Evolutionary conservation across 2,329 filamentous ascomycete genomes (phyloP), one percentile per base, ranked within the genome.

Genomic region (Aspergillus ochraceoroseus): DNA sequence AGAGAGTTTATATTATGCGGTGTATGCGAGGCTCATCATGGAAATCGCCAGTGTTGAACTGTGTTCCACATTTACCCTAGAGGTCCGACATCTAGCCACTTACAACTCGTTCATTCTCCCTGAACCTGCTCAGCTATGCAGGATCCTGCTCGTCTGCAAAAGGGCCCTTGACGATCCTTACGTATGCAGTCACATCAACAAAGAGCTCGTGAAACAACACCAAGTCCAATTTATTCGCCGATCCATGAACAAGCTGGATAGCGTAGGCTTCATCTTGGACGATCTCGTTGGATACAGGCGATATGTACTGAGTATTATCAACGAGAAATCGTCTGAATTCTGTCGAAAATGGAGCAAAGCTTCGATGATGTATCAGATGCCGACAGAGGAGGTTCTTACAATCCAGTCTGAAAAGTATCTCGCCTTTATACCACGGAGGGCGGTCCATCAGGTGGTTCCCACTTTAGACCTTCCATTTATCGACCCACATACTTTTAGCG

Each of bases 351-450:
- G 64, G 64, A 44, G 29, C n/a, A 44, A 43, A 1, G 44, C 61
- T 9, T 50, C 58, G 14, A 46, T 58, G 4, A 46, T 59, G 36
- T 62, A 64, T 26, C 46, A 57, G 8, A 44, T 54, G 19, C 54
- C 63, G 4, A 51, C 59, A 2, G 41, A 38, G 3, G 52, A 63
- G 29, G 46, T 58, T n/a, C 47, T 66, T 12, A 48, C 51, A 3
- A 31, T 53, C 4, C 46, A 64, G n/a, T 62, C 61, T 0, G 62
- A 67, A 48, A 65, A 60, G 25, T 68, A 65, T 40, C 53, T 62
- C 20, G 39, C 54, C 0, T 43, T 62, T n/a, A 22, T 44, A 2
- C 55, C 57, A 0, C 44, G 49, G 26, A 23, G 34, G 17, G 42
- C 36, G 3, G 41, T 46, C 2, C 43, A 38, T 6, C 29, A 43